phyloP scores from a whole-genome alignment of 2,329 filamentous ascomycete genomes.

The Hypoxylon sp. region DNA sequence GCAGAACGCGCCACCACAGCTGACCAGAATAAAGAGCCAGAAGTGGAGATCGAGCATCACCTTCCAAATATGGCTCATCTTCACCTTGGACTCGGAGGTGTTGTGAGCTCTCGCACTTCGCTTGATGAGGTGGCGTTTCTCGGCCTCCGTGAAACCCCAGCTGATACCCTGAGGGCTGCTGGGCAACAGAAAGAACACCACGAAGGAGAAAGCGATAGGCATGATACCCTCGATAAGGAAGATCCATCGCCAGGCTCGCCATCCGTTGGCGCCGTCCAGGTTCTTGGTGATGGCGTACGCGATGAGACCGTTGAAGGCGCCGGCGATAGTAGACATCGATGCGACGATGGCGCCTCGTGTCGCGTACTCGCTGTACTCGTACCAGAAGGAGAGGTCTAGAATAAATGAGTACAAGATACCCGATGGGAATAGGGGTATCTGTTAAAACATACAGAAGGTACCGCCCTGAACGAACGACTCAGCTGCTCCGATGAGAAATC shows the following conservation, averaged over 20 bases:
- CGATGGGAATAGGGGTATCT: not conserved
- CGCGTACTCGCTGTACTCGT: constrained; percentile 39
- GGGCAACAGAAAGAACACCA: constrained; percentile 34
- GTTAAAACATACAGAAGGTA: constrained; percentile 35
- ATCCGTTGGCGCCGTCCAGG: constrained; percentile 38
- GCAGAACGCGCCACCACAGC: constrained; percentile 38
- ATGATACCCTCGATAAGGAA: constrained; percentile 39
- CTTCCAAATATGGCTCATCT: constrained; percentile 29
- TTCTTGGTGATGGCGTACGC: constrained; percentile 34
- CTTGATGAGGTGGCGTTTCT: constrained; percentile 34
- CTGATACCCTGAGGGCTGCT: constrained; percentile 28
- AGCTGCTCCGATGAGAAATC: constrained; percentile 37
- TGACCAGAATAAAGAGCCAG: constrained; percentile 38
- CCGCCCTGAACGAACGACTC: constrained; percentile 41
- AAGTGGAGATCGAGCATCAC: constrained; percentile 39
- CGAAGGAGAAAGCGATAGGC: constrained; percentile 36
- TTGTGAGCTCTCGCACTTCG: constrained; percentile 38
- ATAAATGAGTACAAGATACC: not conserved
- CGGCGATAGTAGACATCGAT: constrained; percentile 37
- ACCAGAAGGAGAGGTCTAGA: constrained; percentile 43
- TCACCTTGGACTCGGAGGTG: constrained; percentile 25
- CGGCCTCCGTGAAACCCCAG: constrained; percentile 35
- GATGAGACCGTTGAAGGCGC: constrained; percentile 41
- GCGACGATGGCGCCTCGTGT: constrained; percentile 39
- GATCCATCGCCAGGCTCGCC: constrained; percentile 41